A percentile compares a stretch with the other conserved stretches of the same genome.
phyloP scores from a whole-genome alignment of 2,329 filamentous ascomycete genomes.

The Geosmithia flava region DNA sequence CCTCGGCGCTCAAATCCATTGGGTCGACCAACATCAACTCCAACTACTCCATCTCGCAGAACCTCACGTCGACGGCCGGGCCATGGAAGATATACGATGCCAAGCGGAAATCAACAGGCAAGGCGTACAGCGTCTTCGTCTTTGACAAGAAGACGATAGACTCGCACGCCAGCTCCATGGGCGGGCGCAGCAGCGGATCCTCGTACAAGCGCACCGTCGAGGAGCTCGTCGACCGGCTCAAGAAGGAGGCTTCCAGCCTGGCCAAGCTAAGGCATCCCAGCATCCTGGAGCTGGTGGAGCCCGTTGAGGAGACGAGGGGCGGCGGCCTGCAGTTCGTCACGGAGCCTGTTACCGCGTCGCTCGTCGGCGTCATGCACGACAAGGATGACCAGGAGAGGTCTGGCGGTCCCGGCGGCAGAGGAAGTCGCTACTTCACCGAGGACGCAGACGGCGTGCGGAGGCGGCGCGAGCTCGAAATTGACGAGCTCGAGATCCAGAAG shows the following conservation, averaged over 20 bases:
- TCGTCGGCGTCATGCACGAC: slow-evolving; percentile 69
- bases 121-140: slow-evolving; percentile 81
- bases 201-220: slow-evolving; percentile 65
- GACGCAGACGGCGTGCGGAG: slow-evolving; percentile 61
- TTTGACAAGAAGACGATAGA: slow-evolving; percentile 87
- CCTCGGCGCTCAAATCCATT: slow-evolving; percentile 86
- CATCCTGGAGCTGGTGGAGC: slow-evolving; percentile 84
- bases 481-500: slow-evolving; percentile 96
- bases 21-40: slow-evolving; percentile 78
- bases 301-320: slow-evolving; percentile 84
- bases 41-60: slow-evolving; percentile 75
- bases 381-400: slow-evolving; percentile 77
- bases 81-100: slow-evolving; percentile 97
- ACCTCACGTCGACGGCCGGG: slow-evolving; percentile 67
- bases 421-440: slow-evolving; percentile 71
- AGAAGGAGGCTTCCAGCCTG: slow-evolving; percentile 81
- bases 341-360: slow-evolving; percentile 79
- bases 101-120: slow-evolving; percentile 91
- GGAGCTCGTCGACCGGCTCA: slow-evolving; percentile 81
- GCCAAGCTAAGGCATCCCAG: slow-evolving; percentile 84
- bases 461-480: slow-evolving; percentile 78
- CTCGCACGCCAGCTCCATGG: slow-evolving; percentile 26
- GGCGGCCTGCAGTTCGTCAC: slow-evolving; percentile 94
- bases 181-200: slow-evolving; percentile 11
- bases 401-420: slow-evolving; percentile 54